These are phyloP conservation scores for Hypomyces perniciosus DNA, from an alignment of 2,329 filamentous ascomycete genomes.

Conservation along the genomic window DNA sequence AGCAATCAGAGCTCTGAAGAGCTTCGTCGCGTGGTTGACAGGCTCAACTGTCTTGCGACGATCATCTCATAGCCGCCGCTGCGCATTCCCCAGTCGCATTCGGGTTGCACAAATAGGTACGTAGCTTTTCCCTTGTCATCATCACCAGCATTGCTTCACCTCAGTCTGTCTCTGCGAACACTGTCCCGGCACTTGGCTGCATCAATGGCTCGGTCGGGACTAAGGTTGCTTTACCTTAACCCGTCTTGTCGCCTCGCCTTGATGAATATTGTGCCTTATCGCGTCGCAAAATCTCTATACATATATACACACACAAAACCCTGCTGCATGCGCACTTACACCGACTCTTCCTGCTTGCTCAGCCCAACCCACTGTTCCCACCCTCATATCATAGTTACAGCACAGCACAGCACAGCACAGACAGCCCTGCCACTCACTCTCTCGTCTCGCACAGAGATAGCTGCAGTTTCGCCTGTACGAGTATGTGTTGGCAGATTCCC, in stretches of 20 bases:
- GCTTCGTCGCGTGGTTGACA: slow-evolving; percentile 14
- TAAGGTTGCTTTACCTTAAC: background rate
- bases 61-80: slow-evolving; percentile 2
- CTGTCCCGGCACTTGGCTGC: slow-evolving; percentile 5
- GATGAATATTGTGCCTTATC: slow-evolving; percentile 1
- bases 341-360: slow-evolving; percentile 19
- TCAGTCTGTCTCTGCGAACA: background rate
- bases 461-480: slow-evolving; percentile 11
- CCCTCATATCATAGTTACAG: background rate
- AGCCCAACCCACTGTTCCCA: slow-evolving; percentile 2
- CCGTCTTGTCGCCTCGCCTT: background rate
- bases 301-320: background rate
- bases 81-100: slow-evolving; percentile 1
- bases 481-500: slow-evolving; percentile 19
- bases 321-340: slow-evolving; percentile 19
- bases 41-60: slow-evolving; percentile 9
- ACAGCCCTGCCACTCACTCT: background rate
- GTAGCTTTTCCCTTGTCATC: slow-evolving; percentile 9
- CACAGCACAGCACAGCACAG: background rate
- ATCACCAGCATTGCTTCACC: background rate
- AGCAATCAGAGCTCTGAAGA: slow-evolving; percentile 20
- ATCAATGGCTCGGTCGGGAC: background rate
- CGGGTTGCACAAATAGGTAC: slow-evolving; percentile 6
- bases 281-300: background rate
- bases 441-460: slow-evolving; percentile 14